A percentile compares a stretch with the other conserved stretches of the same genome.
Evolutionary conservation across 352 stramenopile species (phyloP).

Genomic region (Globisporangium abappressorium): DNA sequence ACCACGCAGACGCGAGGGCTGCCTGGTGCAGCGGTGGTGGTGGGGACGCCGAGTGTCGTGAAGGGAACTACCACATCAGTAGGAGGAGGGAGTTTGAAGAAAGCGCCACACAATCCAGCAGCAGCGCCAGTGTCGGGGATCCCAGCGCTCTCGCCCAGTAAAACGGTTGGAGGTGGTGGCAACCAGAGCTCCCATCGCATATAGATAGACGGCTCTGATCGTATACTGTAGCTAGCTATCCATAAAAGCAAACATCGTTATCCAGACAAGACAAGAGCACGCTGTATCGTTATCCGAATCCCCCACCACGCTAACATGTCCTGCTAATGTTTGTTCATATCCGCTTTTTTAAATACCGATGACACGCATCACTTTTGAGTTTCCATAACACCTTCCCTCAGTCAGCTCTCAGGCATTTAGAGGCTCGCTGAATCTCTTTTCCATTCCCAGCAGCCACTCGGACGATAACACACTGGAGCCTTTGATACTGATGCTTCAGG

Average conservation of each 20-base stretch:
- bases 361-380: too few relatives aligned
- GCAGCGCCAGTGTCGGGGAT: background rate
- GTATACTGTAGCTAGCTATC: background rate
- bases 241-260: background rate
- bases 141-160: constrained; percentile 6
- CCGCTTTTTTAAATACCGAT: too few relatives aligned
- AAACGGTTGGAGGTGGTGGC: background rate
- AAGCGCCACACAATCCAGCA: background rate
- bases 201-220: background rate
- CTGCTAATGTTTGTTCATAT: too few relatives aligned
- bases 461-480: too few relatives aligned
- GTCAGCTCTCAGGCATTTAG: too few relatives aligned
- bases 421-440: too few relatives aligned
- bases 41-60: background rate
- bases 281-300: too few relatives aligned
- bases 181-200: constrained; percentile 10
- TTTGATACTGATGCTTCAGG: background rate
- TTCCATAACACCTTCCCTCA: too few relatives aligned
- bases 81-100: constrained; percentile 12
- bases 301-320: too few relatives aligned
- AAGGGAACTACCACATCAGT: constrained; percentile 1
- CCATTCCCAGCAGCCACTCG: too few relatives aligned
- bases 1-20: constrained; percentile 28
- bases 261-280: background rate
- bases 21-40: constrained; percentile 10